Evolutionary conservation across 306 rosid genomes (phyloP).

Genomic region (Rosa rugosa): DNA sequence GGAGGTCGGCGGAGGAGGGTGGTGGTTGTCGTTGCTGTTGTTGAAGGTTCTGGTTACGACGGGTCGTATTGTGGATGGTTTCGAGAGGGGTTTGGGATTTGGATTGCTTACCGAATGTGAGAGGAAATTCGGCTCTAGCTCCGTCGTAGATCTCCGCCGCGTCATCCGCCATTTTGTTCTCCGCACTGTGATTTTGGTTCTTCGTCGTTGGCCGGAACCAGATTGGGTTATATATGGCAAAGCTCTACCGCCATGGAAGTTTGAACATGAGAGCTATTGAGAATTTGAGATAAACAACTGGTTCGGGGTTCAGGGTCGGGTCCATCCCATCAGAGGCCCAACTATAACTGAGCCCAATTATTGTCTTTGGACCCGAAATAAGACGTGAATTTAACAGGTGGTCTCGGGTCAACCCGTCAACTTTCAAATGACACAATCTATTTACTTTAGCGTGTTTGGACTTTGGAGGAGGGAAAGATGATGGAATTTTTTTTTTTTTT

Average conservation of each 20-base stretch:
- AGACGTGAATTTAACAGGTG: no score
- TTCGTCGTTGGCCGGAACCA: neutral
- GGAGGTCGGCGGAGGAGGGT: conserved; percentile 34
- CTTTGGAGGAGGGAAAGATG: no score
- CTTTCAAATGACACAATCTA: no score
- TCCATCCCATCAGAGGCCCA: neutral
- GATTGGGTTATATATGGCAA: neutral
- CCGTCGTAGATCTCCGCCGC: conserved; percentile 80
- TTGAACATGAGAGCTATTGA: neutral
- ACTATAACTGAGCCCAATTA: neutral
- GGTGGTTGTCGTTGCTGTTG: conserved; percentile 22
- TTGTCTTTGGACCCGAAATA: no score
- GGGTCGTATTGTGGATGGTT: conserved; percentile 79
- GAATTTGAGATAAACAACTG: neutral
- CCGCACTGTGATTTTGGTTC: neutral
- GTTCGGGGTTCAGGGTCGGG: neutral
- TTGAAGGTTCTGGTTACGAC: conserved; percentile 41
- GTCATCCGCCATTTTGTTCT: conserved; percentile 44
- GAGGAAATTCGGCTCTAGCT: conserved; percentile 71
- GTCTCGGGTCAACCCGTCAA: no score
- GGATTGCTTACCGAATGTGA: conserved; percentile 83
- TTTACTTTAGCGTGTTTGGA: no score
- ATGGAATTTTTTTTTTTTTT: no score
- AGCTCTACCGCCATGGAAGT: neutral
- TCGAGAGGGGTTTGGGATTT: conserved; percentile 82